Base-by-base conservation (phyloP, 331 rosid genomes). In the Acacia concinna region DNA sequence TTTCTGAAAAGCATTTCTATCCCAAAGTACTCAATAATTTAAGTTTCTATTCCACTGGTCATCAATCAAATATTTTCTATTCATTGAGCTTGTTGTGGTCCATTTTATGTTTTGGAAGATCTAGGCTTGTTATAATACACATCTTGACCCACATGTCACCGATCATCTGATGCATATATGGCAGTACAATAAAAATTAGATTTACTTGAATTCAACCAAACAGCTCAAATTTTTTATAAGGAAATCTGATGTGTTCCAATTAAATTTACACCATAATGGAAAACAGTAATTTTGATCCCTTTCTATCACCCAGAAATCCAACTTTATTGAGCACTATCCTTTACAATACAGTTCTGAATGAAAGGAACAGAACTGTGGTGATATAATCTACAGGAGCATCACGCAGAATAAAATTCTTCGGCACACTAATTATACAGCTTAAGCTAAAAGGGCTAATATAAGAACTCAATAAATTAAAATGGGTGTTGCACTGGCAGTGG, bases 11-110 rank as follows among this genome's bases (percentile, higher is more conserved):
- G 82, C 59, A 15, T 75, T 82, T 86, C 81, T 84, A 73, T 74
- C 82, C 8, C 63, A 78, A 81, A 85, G 84, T 84, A 80, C 78
- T 82, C 49, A 71, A 88, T 88, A 54, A 89, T 89, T 88, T 71
- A 54, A 47, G 73, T 68, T 69, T 34, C 60, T 85, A 77, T 84
- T 93, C 90, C 87, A 85, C 92, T 38, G 34, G 51, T 74, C 59
- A 28, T 38, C 66, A 67, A 43, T 56, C 60, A 67, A 68, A 76
- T 75, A 71, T 75, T 75, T 54, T 23, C 49, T 57, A 60, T 62
- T 34, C 66, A 57, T 72, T 60, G 81, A 78, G 28, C 69, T 85
- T 65, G 62, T 85, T 65, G 62, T 75, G 80, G 82, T 47, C 51
- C 28, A 18, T 43, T 77, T 71, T 21, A 49, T 44, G 44, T 76